Conservation (phyloP, 805 yeast genomes). For the Cephaloascus albidus region DNA sequence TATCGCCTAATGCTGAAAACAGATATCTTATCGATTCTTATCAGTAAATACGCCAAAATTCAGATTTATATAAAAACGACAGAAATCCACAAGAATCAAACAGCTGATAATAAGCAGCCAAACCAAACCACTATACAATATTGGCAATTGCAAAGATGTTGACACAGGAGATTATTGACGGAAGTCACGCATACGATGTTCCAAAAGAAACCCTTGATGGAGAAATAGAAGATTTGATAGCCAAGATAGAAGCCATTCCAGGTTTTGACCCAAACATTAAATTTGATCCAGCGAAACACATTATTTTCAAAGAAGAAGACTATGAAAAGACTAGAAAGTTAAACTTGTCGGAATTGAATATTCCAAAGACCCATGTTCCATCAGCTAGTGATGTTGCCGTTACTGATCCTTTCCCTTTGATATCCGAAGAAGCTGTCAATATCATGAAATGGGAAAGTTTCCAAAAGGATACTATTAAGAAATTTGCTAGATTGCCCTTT, state of each 20-base stretch:
- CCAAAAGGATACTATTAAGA: conserved; percentile 10
- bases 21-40: too few relatives aligned
- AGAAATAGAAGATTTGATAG: neutral
- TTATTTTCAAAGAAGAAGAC: conserved; percentile 25
- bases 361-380: conserved; percentile 22
- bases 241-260: neutral
- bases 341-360: conserved; percentile 25
- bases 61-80: too few relatives aligned
- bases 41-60: too few relatives aligned
- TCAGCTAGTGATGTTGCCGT: conserved; percentile 23
- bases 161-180: neutral
- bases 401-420: conserved; percentile 18
- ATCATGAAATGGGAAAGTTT: conserved; percentile 19
- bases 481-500: conserved; percentile 12
- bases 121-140: too few relatives aligned
- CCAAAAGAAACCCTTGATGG: conserved; percentile 1
- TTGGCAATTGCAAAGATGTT: neutral
- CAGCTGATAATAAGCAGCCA: too few relatives aligned
- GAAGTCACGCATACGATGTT: neutral
- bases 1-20: too few relatives aligned
- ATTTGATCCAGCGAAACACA: conserved; percentile 28
- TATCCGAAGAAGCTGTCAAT: conserved; percentile 18
- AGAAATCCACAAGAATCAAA: too few relatives aligned
- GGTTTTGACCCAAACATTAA: conserved; percentile 13
- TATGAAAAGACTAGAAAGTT: conserved; percentile 23